Evolutionary conservation across 306 rosid genomes (phyloP), one percentile per base, ranked within the genome.

Genomic region (Medicago ruthenica): DNA sequence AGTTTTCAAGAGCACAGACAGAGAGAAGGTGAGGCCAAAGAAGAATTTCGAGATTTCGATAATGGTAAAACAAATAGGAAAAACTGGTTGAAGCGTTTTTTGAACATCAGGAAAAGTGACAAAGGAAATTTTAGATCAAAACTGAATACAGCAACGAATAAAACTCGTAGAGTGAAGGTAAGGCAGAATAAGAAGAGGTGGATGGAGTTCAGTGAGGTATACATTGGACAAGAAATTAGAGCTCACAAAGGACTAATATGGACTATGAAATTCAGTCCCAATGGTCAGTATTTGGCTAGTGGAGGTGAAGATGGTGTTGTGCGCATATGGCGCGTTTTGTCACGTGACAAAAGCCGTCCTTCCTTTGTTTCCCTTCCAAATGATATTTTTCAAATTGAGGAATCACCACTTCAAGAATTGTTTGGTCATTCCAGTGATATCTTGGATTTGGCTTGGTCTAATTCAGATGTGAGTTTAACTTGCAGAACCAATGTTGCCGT

Each of bases 231-330:
- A 81, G 89, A 92, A 79, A 83, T 94, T 74, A 47, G 13, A 72
- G 97, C 97, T 8, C 98, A 94, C 82, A 75, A 82, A 37, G 98
- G 98, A 73, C 71, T 86, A 55, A 84, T 94, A 36, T 84, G 95
- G 93, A 82, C 89, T 4, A 87, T 94, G 92, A 92, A 94, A 76
- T 94, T 94, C 66, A 94, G 97, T 86, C 95, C 91, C 54, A 88
- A 84, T 75, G 95, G 95, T 18, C 72, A 86, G 73, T 92, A 83
- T 82, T 81, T 94, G 11, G 98, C 97, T 6, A 91, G 90, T 39
- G 97, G 98, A 36, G 98, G 98, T 15, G 97, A 94, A 86, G 98
- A 94, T 67, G 93, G 98, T 16, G 85, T 92, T 22, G 88, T 92
- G 0, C 85, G 97, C 16, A 27, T 94, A 42, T 92, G 97, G 97